Evolutionary conservation across 805 yeast genomes (phyloP), one percentile per base, ranked within the genome.

Genomic region (Peterozyma xylosa): DNA sequence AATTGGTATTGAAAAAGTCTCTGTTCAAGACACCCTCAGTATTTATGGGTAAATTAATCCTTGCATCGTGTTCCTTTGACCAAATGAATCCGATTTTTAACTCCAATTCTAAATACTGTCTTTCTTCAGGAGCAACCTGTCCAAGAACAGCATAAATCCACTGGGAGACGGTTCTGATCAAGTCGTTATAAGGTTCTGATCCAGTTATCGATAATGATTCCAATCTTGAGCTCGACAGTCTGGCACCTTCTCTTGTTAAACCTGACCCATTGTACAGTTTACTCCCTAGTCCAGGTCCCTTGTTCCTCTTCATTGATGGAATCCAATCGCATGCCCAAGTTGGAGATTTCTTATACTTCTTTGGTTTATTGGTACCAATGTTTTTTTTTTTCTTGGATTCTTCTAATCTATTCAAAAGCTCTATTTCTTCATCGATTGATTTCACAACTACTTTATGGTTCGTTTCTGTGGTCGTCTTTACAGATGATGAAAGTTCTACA

Each of bases 91-190:
- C 95, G 52, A 82, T 75, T 56, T 85, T 85, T 55, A 83, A 67
- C 62, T 86, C 95, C 53, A 86, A 62, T 65, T 86, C 95, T 29
- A 85, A 69, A 53, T 68, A 75, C 17, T 80, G 69, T 42, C 73
- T 66, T 29, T 52, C 69, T 51, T 48, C 70, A 63, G 57, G 57
- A 15, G 58, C 50, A 35, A 86, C 73, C 32, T 86, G 86, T 38
- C 72, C 71, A 39, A 88, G 70, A 49, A 86, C 82, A 15, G 95
- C 89, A 69, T 84, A 89, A 9, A 90, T 72, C 97, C 97, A 90
- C 53, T 83, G 87, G 17, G 93, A 84, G 6, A 90, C 78, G 32
- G 86, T 78, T 55, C 90, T 77, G 5, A 90, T 84, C 46, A 86
- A 68, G 53, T 87, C 91, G 55, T 87, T 88, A 39, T 86, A 76